These are phyloP conservation scores for Babjeviella inositovora DNA, from an alignment of 805 yeast genomes.

Conservation along the genomic window DNA sequence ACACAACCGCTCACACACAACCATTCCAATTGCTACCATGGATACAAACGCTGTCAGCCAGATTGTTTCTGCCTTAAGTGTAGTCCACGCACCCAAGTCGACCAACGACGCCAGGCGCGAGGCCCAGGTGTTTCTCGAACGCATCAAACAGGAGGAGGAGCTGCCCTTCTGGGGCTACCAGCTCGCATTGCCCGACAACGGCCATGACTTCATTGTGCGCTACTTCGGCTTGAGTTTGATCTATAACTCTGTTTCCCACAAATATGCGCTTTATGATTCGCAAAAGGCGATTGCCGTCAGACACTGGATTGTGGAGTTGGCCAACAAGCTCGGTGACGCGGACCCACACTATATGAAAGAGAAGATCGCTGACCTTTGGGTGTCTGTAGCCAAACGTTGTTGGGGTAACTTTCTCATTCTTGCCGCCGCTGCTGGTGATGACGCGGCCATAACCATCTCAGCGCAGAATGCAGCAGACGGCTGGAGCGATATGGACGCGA, in stretches of 20 bases:
- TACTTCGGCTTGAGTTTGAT: conserved; percentile 81
- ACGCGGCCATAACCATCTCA: conserved; percentile 1
- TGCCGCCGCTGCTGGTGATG: conserved; percentile 5
- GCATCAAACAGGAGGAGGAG: conserved; percentile 61
- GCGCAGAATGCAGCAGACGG: conserved; percentile 23
- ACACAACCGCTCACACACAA: too few species aligned
- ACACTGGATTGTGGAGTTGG: conserved; percentile 73
- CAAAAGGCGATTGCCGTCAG: conserved; percentile 54
- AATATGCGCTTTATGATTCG: conserved; percentile 36
- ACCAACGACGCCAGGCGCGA: conserved; percentile 36
- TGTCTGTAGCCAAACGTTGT: conserved; percentile 70
- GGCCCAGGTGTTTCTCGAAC: conserved; percentile 56
- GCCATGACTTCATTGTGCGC: conserved; percentile 55
- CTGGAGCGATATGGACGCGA: conserved; percentile 81
- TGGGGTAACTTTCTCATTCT: conserved; percentile 69
- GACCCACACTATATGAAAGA: conserved; percentile 89
- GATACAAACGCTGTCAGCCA: conserved; percentile 55
- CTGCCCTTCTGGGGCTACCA: conserved; percentile 90
- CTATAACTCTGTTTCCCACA: conserved; percentile 48
- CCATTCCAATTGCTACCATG: too few species aligned
- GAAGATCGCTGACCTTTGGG: conserved; percentile 85
- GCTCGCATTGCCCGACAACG: conserved; percentile 48
- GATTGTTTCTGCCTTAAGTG: conserved; percentile 62
- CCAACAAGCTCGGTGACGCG: conserved; percentile 32
- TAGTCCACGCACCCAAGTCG: conserved; percentile 53